A percentile compares a stretch with the other conserved stretches of the same genome.
Conservation (phyloP, 805 yeast genomes). For the Schizosaccharomyces lindneri region DNA sequence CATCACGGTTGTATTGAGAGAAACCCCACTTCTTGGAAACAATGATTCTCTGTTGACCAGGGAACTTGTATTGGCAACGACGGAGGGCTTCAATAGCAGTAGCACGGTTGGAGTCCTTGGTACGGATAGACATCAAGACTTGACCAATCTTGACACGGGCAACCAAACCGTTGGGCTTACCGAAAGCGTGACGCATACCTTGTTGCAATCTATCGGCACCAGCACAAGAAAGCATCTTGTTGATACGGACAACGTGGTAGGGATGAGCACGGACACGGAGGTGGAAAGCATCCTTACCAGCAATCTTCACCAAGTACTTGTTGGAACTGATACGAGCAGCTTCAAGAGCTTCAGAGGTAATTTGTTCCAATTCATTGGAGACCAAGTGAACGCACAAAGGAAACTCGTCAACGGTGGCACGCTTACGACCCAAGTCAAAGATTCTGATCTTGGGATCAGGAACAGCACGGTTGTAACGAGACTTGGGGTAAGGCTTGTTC, state of each 20-base stretch:
- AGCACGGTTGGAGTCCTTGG: constrained; percentile 93
- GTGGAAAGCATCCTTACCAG: constrained; percentile 99
- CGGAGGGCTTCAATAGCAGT: constrained; percentile 97
- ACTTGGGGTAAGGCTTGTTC: constrained; percentile 99
- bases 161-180: constrained; percentile 99
- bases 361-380: constrained; percentile 97
- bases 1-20: constrained; percentile 96
- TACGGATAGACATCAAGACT: constrained; percentile 91
- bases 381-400: constrained; percentile 98
- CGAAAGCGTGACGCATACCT: constrained; percentile 99
- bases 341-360: constrained; percentile 98
- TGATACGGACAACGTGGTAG: constrained; percentile 98
- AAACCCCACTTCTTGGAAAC: constrained; percentile 99
- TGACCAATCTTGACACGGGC: constrained; percentile 98
- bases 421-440: constrained; percentile 98
- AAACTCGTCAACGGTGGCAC: constrained; percentile 97
- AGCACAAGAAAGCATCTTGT: constrained; percentile 99
- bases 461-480: constrained; percentile 99
- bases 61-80: constrained; percentile 99
- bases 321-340: constrained; percentile 99
- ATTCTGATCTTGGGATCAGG: constrained; percentile 99
- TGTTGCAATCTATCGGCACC: constrained; percentile 99
- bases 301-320: constrained; percentile 92
- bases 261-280: constrained; percentile 99
- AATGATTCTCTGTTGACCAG: constrained; percentile 99